Base-by-base conservation (phyloP, 2,329 filamentous ascomycete species). In the Neonectria ditissima region DNA sequence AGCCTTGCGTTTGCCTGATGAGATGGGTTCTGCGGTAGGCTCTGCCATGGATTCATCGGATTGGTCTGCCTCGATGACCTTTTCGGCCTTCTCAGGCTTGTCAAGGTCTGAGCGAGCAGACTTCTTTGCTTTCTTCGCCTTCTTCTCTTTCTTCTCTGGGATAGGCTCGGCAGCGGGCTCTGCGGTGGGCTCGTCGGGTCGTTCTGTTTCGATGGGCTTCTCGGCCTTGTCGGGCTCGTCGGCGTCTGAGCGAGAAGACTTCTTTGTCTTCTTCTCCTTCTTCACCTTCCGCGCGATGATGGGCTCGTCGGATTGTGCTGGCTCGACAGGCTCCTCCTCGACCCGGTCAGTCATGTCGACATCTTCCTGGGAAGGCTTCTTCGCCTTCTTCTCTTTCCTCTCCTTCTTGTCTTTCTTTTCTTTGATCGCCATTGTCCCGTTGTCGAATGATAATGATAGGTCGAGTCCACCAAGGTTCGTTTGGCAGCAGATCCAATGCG, bases 1-100 rank as follows among this genome's bases (percentile, higher is more conserved):
- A 53, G 89, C 82, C 80, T 95, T 96, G 79, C 92, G 91, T 82
- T 97, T 91, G 60, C 69, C 58, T 4, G 75, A 75, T 24, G 65
- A 47, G 4, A 50, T 50, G n/a, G 63, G 64, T 22, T 71, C 63
- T 41, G 65, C 32, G 14, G 64, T 59, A 39, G 59, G 14, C 20
- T 64, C 58, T 18, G 13, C 28, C 16, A 18, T 30, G 30, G 47
- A 28, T 28, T 52, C 59, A 22, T 45, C 44, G 34, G 44, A 53
- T 57, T 65, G 58, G 55, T 71, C 62, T 26, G 44, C 30, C 47
- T 71, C 47, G 51, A 47, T 22, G 7, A 30, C 9, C 55, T 60
- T 63, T 43, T 57, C 63, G 11, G 57, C 34, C 59, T 69, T 66
- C n/a, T 57, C 43, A 6, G 47, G 48, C 37, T 60, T 50, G 13